Evolutionary conservation across 2,329 filamentous ascomycete genomes (phyloP).

Genomic region (Shiraia sp.): DNA sequence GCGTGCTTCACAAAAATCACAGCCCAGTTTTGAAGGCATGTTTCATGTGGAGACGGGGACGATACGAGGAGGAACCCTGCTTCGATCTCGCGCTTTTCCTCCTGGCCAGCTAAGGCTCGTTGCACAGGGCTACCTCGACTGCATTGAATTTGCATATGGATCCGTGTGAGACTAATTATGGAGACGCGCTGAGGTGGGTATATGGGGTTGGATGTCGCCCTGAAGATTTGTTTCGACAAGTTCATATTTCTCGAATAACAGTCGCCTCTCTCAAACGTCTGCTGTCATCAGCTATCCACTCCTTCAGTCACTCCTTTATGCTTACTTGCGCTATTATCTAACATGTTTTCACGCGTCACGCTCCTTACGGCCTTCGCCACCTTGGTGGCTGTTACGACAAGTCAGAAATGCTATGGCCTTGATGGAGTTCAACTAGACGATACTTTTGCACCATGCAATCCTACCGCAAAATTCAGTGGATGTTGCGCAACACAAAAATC

Average conservation of each 20-base stretch:
- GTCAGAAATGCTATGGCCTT: constrained; percentile 36
- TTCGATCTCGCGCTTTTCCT: too few species aligned
- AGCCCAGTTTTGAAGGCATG: constrained; percentile 28
- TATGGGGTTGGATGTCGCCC: constrained; percentile 9
- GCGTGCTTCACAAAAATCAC: too few species aligned
- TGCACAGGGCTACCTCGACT: constrained; percentile 21
- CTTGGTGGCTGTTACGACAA: constrained; percentile 14
- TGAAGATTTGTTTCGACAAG: constrained; percentile 3
- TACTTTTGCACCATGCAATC: constrained; percentile 35
- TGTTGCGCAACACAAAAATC: constrained; percentile 36
- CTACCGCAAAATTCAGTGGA: constrained; percentile 32
- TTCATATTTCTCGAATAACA: constrained; percentile 4
- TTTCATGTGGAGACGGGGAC: constrained; percentile 27
- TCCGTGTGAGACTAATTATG: constrained; percentile 17
- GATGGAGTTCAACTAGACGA: constrained; percentile 33
- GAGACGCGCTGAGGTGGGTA: constrained; percentile 18
- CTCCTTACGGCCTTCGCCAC: constrained; percentile 18
- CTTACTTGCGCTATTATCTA: constrained; percentile 13
- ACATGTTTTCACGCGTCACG: constrained; percentile 19
- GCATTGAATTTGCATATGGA: constrained; percentile 27
- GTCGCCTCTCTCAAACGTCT: constrained; percentile 4
- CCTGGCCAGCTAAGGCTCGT: constrained; percentile 19
- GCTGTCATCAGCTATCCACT: constrained; percentile 2
- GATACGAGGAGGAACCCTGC: constrained; percentile 24
- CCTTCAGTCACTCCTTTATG: constrained; percentile 8